Conservation (phyloP, 148 eudicot genomes). For the Fagopyrum esculentum region DNA sequence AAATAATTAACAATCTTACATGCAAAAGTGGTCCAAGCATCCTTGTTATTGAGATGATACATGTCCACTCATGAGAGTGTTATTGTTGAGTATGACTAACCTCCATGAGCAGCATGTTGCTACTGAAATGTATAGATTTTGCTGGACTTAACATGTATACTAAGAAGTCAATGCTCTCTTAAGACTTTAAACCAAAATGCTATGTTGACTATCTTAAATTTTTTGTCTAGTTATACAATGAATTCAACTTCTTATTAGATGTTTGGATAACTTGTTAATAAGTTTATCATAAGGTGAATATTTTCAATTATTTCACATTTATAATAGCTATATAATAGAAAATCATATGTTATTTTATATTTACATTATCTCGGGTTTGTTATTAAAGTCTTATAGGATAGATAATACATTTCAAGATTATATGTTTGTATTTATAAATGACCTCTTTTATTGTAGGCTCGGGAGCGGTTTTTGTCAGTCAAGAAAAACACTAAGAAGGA, state of each 20-base stretch:
- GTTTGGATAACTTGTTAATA: not conserved
- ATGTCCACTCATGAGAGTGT: not conserved
- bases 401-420: not conserved
- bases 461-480: constrained; percentile 72
- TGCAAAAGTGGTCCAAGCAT: not conserved
- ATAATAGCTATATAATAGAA: not conserved
- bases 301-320: not conserved
- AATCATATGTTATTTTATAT: not conserved
- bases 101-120: not conserved
- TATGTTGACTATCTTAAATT: not conserved
- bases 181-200: not conserved
- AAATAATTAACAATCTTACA: not conserved
- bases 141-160: not conserved
- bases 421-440: not conserved
- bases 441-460: constrained; percentile 35
- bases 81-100: not conserved
- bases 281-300: not conserved
- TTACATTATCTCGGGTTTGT: not conserved
- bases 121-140: not conserved
- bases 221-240: not conserved
- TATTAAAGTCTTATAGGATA: not conserved
- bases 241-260: not conserved
- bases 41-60: not conserved
- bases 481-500: constrained; percentile 74
- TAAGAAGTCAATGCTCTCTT: not conserved